Evolutionary conservation across 164 flowering plant species (phyloP).

Genomic region (Nymphaea colorata): DNA sequence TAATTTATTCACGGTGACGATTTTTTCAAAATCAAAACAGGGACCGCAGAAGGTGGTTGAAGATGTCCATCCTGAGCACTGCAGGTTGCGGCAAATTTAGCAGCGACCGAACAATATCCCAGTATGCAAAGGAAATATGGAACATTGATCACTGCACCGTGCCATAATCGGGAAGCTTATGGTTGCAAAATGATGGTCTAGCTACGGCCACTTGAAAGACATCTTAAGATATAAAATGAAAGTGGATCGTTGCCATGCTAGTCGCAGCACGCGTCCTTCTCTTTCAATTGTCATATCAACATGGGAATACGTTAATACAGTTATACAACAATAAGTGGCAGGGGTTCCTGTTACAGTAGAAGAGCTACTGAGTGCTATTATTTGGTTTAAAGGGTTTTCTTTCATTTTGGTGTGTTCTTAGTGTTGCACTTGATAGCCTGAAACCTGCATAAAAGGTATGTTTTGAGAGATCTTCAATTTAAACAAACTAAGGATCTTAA

Average conservation of each 20-base stretch:
- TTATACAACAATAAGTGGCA: too few relatives aligned
- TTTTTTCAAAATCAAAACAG: slow-evolving; percentile 25
- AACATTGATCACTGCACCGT: slow-evolving; percentile 63
- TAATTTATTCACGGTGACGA: too few relatives aligned
- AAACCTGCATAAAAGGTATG: too few relatives aligned
- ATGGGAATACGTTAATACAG: too few relatives aligned
- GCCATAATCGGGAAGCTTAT: slow-evolving; percentile 21
- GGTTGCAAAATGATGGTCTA: background rate
- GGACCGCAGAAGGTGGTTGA: slow-evolving; percentile 71
- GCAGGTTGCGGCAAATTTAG: slow-evolving; percentile 95
- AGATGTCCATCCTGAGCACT: slow-evolving; percentile 91
- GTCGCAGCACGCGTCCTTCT: background rate
- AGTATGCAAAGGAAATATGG: slow-evolving; percentile 95
- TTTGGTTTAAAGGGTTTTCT: too few relatives aligned
- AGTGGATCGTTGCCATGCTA: background rate
- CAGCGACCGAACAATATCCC: slow-evolving; percentile 86
- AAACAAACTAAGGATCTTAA: too few relatives aligned
- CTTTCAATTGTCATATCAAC: background rate
- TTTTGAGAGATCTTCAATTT: too few relatives aligned
- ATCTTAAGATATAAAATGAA: background rate
- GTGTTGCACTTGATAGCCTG: too few relatives aligned
- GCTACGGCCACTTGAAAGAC: background rate
- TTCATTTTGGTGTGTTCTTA: too few relatives aligned
- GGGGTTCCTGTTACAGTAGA: too few relatives aligned
- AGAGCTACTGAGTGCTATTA: too few relatives aligned